Evolutionary conservation across 2,329 filamentous ascomycete species (phyloP).

Genomic region (Cercospora sojina): DNA sequence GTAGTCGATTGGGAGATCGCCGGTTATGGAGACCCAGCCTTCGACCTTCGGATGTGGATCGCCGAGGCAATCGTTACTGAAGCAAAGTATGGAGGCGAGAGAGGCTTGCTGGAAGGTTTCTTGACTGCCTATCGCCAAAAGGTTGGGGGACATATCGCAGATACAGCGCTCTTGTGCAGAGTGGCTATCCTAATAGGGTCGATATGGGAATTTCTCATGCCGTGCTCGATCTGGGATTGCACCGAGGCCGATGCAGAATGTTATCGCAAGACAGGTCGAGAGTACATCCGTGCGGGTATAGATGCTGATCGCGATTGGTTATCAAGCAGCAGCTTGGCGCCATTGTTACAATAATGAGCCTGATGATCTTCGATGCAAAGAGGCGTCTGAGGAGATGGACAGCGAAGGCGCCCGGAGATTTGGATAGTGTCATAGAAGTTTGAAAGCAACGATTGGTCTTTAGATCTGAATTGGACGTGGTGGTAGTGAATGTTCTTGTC

Average conservation of each 20-base stretch:
- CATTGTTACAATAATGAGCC: not conserved
- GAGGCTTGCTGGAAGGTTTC: not conserved
- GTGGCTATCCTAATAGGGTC: not conserved
- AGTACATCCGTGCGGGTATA: not conserved
- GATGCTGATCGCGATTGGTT: not conserved
- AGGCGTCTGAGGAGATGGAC: not conserved
- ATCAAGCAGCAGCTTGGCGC: not conserved
- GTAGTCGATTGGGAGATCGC: conserved; percentile 16
- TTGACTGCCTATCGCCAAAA: not conserved
- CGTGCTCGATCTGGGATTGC: not conserved
- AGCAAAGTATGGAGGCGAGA: conserved; percentile 6
- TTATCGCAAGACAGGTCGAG: not conserved
- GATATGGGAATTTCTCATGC: not conserved
- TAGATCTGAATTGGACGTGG: not conserved
- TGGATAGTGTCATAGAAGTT: not conserved
- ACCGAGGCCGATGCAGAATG: not conserved
- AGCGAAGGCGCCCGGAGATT: not conserved
- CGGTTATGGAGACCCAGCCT: conserved; percentile 8
- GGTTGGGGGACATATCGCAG: not conserved
- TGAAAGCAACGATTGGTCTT: too few species aligned
- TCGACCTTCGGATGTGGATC: conserved; percentile 15
- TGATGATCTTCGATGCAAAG: not conserved
- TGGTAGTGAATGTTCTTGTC: not conserved
- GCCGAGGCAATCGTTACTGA: conserved; percentile 13
- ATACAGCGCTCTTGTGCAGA: not conserved